These are phyloP conservation scores for Oropetium thomaeum DNA, from an alignment of 176 grass and related monocot species.

Conservation along the genomic window DNA sequence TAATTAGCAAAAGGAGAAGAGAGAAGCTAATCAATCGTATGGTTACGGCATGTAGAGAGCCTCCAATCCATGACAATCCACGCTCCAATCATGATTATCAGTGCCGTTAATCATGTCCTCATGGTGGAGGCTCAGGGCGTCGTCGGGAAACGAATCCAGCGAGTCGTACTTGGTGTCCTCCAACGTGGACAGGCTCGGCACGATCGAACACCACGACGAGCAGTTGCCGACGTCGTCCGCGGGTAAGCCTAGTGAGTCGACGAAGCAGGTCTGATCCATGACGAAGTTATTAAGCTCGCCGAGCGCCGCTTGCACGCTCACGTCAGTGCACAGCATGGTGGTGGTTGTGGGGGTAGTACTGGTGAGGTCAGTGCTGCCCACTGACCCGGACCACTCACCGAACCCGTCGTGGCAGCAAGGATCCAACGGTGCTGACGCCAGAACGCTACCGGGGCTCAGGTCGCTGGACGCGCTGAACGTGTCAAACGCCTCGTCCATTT, in stretches of 20 bases:
- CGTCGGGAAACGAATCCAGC: constrained; percentile 44
- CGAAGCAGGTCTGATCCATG: constrained; percentile 56
- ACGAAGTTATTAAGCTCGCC: constrained; percentile 47
- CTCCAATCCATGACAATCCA: constrained; percentile 56
- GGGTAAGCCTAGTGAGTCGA: constrained; percentile 42
- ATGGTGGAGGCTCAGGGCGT: constrained; percentile 30
- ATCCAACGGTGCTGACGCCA: constrained; percentile 17
- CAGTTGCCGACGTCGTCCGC: constrained; percentile 34
- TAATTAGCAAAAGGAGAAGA: constrained; percentile 10
- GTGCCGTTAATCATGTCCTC: constrained; percentile 21
- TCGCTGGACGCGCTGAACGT: constrained; percentile 45
- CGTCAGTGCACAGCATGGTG: constrained; percentile 42
- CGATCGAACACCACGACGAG: constrained; percentile 48
- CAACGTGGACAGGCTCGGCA: constrained; percentile 44
- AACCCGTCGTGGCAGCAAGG: constrained; percentile 27
- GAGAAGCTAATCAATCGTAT: not conserved
- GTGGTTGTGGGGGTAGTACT: constrained; percentile 20
- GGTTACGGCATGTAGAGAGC: constrained; percentile 61
- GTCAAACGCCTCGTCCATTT: constrained; percentile 44
- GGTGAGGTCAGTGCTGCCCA: constrained; percentile 23
- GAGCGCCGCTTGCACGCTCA: constrained; percentile 39
- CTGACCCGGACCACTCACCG: constrained; percentile 43
- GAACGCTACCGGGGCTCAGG: constrained; percentile 12
- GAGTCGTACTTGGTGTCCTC: constrained; percentile 44
- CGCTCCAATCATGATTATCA: constrained; percentile 54